Evolutionary conservation across 2,329 filamentous ascomycete species (phyloP).

Genomic region (Atkinsonella hypoxylon): DNA sequence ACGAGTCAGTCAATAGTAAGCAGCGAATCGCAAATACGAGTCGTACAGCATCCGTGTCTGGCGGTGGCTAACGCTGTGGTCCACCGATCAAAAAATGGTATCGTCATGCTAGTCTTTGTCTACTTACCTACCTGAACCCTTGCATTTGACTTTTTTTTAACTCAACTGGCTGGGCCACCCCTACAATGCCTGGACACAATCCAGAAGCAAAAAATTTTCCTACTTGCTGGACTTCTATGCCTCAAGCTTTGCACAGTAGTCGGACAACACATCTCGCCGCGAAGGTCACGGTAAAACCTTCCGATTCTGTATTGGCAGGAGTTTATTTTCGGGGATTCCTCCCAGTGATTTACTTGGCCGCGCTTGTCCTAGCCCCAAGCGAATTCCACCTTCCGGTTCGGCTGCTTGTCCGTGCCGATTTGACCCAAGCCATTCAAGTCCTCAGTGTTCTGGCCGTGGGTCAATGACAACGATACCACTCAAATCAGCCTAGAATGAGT

Average conservation of each 20-base stretch:
- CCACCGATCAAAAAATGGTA: not conserved
- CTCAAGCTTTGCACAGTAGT: no score
- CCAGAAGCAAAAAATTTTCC: not conserved
- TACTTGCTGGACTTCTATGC: no score
- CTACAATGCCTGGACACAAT: not conserved
- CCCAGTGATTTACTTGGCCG: no score
- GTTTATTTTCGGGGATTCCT: no score
- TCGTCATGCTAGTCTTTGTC: not conserved
- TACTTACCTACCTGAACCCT: not conserved
- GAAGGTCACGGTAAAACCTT: no score
- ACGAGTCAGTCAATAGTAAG: not conserved
- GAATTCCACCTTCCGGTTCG: not conserved
- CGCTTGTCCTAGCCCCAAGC: not conserved
- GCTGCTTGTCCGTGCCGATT: not conserved
- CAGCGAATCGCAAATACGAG: not conserved
- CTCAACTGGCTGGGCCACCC: not conserved
- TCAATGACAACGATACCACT: not conserved
- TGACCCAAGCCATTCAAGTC: not conserved
- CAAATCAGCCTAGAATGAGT: not conserved
- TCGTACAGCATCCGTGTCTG: conserved; percentile 1
- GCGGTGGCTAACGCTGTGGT: not conserved
- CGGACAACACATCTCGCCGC: no score
- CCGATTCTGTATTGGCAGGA: no score
- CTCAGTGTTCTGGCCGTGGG: not conserved
- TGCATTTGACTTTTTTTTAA: not conserved